Evolutionary conservation across 2,329 filamentous ascomycete genomes (phyloP).

Genomic region (Ascochyta koolunga): DNA sequence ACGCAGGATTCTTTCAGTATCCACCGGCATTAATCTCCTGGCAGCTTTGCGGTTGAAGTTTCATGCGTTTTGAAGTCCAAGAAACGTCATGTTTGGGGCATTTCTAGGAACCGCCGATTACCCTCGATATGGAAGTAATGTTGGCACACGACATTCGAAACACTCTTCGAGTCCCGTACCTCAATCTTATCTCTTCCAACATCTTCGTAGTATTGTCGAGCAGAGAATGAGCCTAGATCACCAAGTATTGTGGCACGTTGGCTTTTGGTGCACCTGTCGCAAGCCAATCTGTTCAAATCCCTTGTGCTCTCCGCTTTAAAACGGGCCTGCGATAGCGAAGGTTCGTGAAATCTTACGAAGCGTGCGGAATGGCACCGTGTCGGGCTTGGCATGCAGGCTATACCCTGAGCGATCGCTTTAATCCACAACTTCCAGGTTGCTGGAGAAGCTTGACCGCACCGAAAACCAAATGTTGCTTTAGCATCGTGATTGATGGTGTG

Average conservation of each 20-base stretch:
- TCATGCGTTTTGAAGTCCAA: background rate
- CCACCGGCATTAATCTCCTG: slow-evolving; percentile 4
- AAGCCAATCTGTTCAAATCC: slow-evolving; percentile 7
- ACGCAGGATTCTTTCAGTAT: slow-evolving; percentile 1
- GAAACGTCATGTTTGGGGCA: background rate
- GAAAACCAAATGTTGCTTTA: background rate
- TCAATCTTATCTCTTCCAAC: background rate
- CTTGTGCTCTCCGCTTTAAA: background rate
- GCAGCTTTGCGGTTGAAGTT: background rate
- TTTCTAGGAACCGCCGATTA: background rate
- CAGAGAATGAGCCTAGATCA: background rate
- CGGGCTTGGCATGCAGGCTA: background rate
- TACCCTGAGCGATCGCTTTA: background rate
- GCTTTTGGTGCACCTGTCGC: slow-evolving; percentile 5
- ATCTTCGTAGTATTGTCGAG: slow-evolving; percentile 2
- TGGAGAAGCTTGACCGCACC: background rate
- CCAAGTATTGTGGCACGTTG: slow-evolving; percentile 4
- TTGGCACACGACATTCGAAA: background rate
- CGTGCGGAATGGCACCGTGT: slow-evolving; percentile 1
- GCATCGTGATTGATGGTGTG: background rate
- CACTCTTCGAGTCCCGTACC: background rate
- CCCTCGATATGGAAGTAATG: background rate
- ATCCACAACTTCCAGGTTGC: background rate
- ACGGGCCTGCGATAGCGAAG: background rate
- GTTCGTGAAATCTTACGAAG: slow-evolving; percentile 11